Conservation (phyloP, 306 rosid species). For the Fagus sylvatica region DNA sequence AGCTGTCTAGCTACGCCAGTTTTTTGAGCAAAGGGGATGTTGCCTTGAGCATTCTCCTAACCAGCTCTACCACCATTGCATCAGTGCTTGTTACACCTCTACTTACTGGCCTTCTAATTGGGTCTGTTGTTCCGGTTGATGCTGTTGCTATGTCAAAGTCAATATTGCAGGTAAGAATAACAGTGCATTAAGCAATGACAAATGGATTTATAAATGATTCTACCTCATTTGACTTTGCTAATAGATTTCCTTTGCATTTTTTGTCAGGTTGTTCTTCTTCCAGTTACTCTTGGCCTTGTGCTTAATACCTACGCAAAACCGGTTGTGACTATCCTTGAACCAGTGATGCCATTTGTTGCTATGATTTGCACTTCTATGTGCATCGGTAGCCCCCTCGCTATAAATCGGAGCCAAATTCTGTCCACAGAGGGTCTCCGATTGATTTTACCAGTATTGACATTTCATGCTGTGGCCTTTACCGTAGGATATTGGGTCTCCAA, state of each 20-base stretch:
- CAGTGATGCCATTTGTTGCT: conserved; percentile 94
- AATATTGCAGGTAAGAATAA: conserved; percentile 70
- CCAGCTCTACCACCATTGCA: conserved; percentile 84
- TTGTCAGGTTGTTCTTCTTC: conserved; percentile 84
- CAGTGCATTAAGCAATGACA: not conserved
- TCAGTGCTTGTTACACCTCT: conserved; percentile 83
- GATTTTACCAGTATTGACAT: conserved; percentile 69
- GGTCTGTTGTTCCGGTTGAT: conserved; percentile 93
- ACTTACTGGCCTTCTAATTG: conserved; percentile 75
- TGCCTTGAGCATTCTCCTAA: conserved; percentile 89
- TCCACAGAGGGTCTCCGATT: conserved; percentile 73
- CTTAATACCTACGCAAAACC: conserved; percentile 94
- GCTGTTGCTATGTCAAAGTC: conserved; percentile 96
- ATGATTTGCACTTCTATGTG: conserved; percentile 94
- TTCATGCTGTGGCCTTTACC: conserved; percentile 77
- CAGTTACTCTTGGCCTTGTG: conserved; percentile 77
- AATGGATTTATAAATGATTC: not conserved
- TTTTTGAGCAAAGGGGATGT: conserved; percentile 95
- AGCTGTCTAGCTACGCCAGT: conserved; percentile 89
- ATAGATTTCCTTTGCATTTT: conserved; percentile 12
- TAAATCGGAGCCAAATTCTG: conserved; percentile 72
- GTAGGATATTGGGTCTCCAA: conserved; percentile 85
- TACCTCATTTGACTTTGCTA: not conserved
- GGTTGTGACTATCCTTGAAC: conserved; percentile 69
- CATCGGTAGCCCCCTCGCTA: conserved; percentile 96